Conservation (phyloP, 2,329 filamentous ascomycete genomes). For the Magnaporthiopsis rhizophila region DNA sequence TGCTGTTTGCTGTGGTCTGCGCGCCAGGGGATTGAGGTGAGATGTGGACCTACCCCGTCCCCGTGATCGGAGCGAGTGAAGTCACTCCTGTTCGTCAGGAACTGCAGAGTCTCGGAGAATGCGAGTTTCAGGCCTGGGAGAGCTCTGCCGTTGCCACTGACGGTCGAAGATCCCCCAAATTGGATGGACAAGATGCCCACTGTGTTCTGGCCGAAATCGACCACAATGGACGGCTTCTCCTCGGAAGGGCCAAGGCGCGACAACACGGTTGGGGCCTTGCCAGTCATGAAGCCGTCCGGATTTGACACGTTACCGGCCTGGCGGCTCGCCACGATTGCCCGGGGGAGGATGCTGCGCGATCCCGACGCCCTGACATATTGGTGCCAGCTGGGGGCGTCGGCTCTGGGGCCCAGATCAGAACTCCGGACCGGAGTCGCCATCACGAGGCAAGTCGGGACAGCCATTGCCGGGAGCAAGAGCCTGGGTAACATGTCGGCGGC, state of each 20-base stretch:
- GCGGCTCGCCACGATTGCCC: slow-evolving; percentile 8
- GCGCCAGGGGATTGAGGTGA: background rate
- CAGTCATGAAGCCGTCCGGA: slow-evolving; percentile 23
- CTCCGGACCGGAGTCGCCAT: no score
- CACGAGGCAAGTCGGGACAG: background rate
- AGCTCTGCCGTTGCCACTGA: slow-evolving; percentile 12
- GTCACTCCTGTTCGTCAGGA: slow-evolving; percentile 34
- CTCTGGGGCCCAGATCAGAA: background rate
- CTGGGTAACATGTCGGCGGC: slow-evolving; percentile 11
- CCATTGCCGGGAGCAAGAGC: slow-evolving; percentile 1
- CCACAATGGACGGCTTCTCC: slow-evolving; percentile 28
- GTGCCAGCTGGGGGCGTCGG: slow-evolving; percentile 25
- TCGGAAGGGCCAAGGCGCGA: slow-evolving; percentile 14
- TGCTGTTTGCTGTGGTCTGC: background rate
- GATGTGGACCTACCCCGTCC: slow-evolving; percentile 15
- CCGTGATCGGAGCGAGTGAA: slow-evolving; percentile 41
- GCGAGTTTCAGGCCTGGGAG: slow-evolving; percentile 34
- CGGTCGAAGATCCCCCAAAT: slow-evolving; percentile 28
- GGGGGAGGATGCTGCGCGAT: slow-evolving; percentile 11
- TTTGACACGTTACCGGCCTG: slow-evolving; percentile 31
- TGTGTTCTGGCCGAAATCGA: slow-evolving; percentile 43
- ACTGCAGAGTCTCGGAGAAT: slow-evolving; percentile 41
- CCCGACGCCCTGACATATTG: slow-evolving; percentile 31
- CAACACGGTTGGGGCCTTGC: slow-evolving; percentile 23
- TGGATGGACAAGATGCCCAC: slow-evolving; percentile 34